phyloP scores from a whole-genome alignment of 2,329 filamentous ascomycete genomes.

The Trichoderma gracile region DNA sequence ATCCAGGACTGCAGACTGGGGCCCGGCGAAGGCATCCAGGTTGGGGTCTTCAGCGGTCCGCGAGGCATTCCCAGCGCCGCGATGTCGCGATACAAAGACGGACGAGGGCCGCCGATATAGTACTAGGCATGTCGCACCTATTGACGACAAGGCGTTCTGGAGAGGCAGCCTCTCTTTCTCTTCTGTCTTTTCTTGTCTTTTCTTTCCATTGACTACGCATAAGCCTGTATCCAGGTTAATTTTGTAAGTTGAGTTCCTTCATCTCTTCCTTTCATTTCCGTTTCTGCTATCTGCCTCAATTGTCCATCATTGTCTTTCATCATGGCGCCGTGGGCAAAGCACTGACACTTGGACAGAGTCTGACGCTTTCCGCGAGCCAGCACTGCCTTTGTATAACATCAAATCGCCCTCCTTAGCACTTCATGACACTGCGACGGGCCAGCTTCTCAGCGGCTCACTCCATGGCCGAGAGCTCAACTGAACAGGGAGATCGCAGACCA shows the following conservation, averaged over 20 bases:
- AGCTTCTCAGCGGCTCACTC: slow-evolving; percentile 21
- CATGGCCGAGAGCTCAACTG: slow-evolving; percentile 27
- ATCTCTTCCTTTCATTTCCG: not conserved
- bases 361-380: not conserved
- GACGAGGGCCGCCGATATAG: not conserved
- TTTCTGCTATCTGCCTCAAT: not conserved
- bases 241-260: not conserved
- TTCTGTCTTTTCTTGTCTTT: not conserved
- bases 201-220: not conserved
- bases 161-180: slow-evolving; percentile 20
- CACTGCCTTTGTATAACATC: not conserved
- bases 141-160: slow-evolving; percentile 6
- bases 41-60: not conserved
- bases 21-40: slow-evolving; percentile 8
- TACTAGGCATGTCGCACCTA: slow-evolving; percentile 8
- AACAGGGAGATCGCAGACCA: slow-evolving; percentile 23
- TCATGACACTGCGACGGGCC: slow-evolving; percentile 12
- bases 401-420: not conserved
- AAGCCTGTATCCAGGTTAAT: not conserved
- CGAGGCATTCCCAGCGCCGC: slow-evolving; percentile 20
- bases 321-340: not conserved
- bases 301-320: not conserved
- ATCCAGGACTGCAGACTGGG: slow-evolving; percentile 2
- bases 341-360: slow-evolving; percentile 5
- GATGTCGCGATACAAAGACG: not conserved